These are phyloP conservation scores for Bruguiera sexangula DNA, from an alignment of 345 rosid genomes.

Conservation along the genomic window DNA sequence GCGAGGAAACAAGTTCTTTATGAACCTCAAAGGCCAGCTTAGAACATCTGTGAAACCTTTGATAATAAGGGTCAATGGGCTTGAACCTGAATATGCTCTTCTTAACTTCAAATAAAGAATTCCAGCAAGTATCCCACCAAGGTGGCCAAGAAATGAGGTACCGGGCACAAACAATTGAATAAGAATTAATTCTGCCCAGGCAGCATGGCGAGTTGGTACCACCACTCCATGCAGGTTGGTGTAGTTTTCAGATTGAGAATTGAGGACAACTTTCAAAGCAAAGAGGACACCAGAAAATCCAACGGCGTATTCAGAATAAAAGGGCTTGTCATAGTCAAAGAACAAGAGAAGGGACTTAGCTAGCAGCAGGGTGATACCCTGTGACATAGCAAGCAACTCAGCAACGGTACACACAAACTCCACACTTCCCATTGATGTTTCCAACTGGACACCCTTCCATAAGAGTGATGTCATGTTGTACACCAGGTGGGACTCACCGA, in stretches of 20 bases:
- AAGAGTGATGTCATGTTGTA: constrained; percentile 91
- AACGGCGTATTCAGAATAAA: constrained; percentile 59
- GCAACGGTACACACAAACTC: constrained; percentile 79
- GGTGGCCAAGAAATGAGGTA: constrained; percentile 90
- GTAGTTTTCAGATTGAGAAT: constrained; percentile 59
- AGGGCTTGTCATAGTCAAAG: constrained; percentile 55
- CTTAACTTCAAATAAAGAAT: constrained; percentile 66
- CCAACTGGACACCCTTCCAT: constrained; percentile 92
- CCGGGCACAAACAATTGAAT: constrained; percentile 88
- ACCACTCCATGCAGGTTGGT: constrained; percentile 62
- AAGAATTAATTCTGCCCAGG: constrained; percentile 89
- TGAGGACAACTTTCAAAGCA: constrained; percentile 91
- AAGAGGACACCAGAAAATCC: constrained; percentile 96
- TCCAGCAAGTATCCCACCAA: constrained; percentile 94
- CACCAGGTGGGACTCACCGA: constrained; percentile 72
- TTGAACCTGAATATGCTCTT: constrained; percentile 46
- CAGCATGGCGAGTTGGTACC: constrained; percentile 75
- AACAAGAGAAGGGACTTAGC: constrained; percentile 64
- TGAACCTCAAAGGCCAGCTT: constrained; percentile 61
- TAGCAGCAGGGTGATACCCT: constrained; percentile 70
- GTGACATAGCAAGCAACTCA: constrained; percentile 72
- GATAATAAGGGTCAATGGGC: constrained; percentile 49
- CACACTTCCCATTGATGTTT: constrained; percentile 80
- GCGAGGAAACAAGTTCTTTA: constrained; percentile 35
- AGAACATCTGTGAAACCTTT: constrained; percentile 38